Conservation (phyloP, 169 alveolate genomes). For the Plasmodium reichenowi region DNA sequence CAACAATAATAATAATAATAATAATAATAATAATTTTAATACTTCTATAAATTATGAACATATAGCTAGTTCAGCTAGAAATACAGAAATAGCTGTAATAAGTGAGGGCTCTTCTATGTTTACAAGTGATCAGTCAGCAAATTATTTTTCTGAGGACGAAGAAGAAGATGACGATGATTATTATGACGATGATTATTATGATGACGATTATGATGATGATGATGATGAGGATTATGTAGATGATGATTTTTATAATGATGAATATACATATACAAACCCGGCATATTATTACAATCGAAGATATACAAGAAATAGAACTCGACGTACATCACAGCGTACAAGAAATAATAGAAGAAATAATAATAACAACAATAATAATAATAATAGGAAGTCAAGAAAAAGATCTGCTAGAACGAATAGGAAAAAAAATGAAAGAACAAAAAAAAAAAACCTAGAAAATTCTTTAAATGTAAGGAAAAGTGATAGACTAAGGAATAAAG, state of each 20-base stretch:
- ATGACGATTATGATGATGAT: constrained; percentile 55
- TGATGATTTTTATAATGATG: constrained; percentile 44
- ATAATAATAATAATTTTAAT: constrained; percentile 4
- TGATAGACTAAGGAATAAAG: constrained; percentile 45
- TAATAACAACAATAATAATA: background rate
- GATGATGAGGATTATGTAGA: constrained; percentile 37
- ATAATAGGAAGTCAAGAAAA: background rate
- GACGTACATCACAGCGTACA: constrained; percentile 13
- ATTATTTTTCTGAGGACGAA: constrained; percentile 43
- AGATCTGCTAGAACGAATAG: constrained; percentile 27
- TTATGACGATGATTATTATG: constrained; percentile 33
- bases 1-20: background rate
- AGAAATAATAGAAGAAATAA: constrained; percentile 15
- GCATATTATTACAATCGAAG: constrained; percentile 16
- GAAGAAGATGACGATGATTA: constrained; percentile 68
- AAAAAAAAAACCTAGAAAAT: constrained; percentile 18
- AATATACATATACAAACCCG: constrained; percentile 7
- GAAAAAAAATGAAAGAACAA: constrained; percentile 17
- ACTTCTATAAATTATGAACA: constrained; percentile 30
- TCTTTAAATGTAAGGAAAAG: constrained; percentile 39
- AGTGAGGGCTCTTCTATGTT: constrained; percentile 55
- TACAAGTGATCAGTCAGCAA: constrained; percentile 68
- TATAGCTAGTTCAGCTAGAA: constrained; percentile 16
- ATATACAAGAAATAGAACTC: constrained; percentile 26
- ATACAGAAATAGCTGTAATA: constrained; percentile 57